phyloP scores from a whole-genome alignment of 2,329 filamentous ascomycete species.

The Fusarium falciforme region DNA sequence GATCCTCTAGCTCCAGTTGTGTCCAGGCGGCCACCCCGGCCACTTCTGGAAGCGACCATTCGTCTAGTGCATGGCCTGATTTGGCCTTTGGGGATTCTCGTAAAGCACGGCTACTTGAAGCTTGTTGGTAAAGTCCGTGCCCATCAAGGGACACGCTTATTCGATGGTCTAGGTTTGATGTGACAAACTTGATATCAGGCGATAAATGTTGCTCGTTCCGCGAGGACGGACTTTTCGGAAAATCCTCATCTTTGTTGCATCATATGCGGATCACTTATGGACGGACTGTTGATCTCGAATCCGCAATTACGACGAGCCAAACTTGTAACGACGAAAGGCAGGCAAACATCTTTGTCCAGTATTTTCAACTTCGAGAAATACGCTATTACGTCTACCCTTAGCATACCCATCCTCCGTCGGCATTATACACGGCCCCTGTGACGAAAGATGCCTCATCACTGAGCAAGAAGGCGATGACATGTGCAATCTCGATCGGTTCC shows the following conservation, averaged over 20 bases:
- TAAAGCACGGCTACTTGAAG: background rate
- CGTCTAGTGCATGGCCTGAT: background rate
- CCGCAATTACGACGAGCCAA: background rate
- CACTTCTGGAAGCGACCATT: background rate
- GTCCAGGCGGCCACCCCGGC: background rate
- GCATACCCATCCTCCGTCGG: conserved; percentile 53
- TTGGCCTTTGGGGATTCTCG: background rate
- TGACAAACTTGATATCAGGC: background rate
- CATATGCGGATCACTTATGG: background rate
- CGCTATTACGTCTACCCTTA: background rate
- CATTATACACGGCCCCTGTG: conserved; percentile 48
- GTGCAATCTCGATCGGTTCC: conserved; percentile 19
- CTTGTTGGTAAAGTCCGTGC: background rate
- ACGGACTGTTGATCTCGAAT: background rate
- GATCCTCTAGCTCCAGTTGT: background rate
- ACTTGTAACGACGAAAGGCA: background rate
- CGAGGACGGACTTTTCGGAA: background rate
- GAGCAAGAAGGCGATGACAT: conserved; percentile 38
- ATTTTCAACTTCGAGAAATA: too few species aligned
- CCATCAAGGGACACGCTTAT: background rate
- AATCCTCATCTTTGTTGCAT: background rate
- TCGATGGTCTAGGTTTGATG: background rate
- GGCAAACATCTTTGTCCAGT: background rate
- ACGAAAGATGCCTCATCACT: conserved; percentile 40
- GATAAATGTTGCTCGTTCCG: background rate